A percentile compares a stretch with the other conserved stretches of the same genome.
Conservation (phyloP, 2,329 filamentous ascomycete species). For the Falciphora oryzae region DNA sequence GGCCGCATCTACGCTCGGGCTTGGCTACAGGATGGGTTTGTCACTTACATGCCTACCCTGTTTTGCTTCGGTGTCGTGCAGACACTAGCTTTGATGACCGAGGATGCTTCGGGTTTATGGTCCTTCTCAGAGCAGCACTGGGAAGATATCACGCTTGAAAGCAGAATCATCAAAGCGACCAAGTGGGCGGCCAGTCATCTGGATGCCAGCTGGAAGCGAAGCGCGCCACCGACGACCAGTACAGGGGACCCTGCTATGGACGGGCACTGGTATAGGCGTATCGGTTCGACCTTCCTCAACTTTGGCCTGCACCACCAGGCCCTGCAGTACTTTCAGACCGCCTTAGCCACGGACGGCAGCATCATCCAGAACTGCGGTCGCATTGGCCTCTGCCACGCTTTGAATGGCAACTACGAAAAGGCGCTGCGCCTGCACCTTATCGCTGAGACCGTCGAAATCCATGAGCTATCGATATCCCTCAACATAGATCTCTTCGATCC, state of each 20-base stretch:
- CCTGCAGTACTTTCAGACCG: conserved; percentile 6
- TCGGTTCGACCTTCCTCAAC: conserved; percentile 9
- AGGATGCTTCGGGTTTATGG: conserved; percentile 2
- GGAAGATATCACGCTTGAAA: neutral
- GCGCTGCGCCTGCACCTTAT: conserved; percentile 5
- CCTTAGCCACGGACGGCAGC: conserved; percentile 39
- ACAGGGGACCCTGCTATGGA: neutral
- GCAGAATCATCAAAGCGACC: neutral
- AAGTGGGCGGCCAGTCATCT: neutral
- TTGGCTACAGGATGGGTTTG: conserved; percentile 8
- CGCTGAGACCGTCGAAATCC: conserved; percentile 7
- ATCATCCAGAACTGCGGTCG: conserved; percentile 56
- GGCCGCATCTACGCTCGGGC: conserved; percentile 6
- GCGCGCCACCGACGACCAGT: neutral
- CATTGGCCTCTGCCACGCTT: conserved; percentile 29
- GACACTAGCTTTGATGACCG: conserved; percentile 5
- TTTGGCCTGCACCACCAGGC: conserved; percentile 8
- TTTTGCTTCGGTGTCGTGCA: conserved; percentile 11
- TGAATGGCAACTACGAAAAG: conserved; percentile 2
- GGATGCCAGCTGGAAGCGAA: neutral
- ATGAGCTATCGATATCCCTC: conserved; percentile 3
- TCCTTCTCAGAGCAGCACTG: conserved; percentile 7
- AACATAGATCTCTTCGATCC: conserved; percentile 5
- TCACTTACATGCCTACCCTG: conserved; percentile 9
- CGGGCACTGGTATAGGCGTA: conserved; percentile 9